Evolutionary conservation across 306 rosid genomes (phyloP), one percentile per base, ranked within the genome.

Genomic region (Trifolium pratense): DNA sequence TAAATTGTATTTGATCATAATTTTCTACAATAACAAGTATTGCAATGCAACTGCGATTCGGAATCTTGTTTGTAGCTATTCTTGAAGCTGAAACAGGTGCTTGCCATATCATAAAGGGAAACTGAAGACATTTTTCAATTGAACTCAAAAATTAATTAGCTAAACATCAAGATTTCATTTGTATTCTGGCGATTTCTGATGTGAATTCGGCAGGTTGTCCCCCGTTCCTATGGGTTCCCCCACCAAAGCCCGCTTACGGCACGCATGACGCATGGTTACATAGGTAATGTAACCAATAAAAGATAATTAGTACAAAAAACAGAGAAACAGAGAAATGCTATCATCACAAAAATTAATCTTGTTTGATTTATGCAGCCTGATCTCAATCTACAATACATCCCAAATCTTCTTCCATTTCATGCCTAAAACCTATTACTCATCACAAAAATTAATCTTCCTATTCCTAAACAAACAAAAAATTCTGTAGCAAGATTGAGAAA

Each of bases 351-450:
- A n/a, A n/a, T n/a, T n/a, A n/a, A n/a, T n/a, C 14, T 26, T n/a
- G 13, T 46, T 72, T 55, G 36, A 73, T 73, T 57, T 49, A 48
- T 59, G 75, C 16, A 65, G 37, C 48, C 55, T 34, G 74, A 45
- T n/a, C 78, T 48, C 55, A 55, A 18, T 62, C 39, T 18, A 45
- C n/a, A 14, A 18, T 32, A 31, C 40, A n/a, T n/a, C n/a, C n/a
- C n/a, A n/a, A n/a, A n/a, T n/a, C n/a, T n/a, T n/a, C n/a, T n/a
- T n/a, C n/a, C n/a, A n/a, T n/a, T n/a, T n/a, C n/a, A n/a, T n/a
- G n/a, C n/a, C n/a, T n/a, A n/a, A n/a, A n/a, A n/a, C n/a, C n/a
- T n/a, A n/a, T n/a, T n/a, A n/a, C n/a, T n/a, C 43, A 40, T 63
- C 23, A 21, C 65, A 63, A 71, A 64, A 64, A 58, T 36, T 20